Evolutionary conservation across 2,329 filamentous ascomycete genomes (phyloP).

Genomic region (Nemania bipapillata): DNA sequence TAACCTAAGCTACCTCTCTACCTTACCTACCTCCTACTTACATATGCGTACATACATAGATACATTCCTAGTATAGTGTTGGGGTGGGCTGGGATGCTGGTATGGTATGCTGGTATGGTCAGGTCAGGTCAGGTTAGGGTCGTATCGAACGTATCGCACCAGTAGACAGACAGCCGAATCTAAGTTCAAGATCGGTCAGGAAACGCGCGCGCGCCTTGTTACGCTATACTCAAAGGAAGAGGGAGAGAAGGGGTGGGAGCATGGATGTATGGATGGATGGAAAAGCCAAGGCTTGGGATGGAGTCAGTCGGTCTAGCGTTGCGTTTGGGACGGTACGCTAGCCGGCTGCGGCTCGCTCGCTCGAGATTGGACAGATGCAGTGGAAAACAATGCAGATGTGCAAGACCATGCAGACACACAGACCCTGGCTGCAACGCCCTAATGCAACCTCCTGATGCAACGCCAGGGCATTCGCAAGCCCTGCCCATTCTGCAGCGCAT

Average conservation of each 20-base stretch:
- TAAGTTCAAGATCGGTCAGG: slow-evolving; percentile 17
- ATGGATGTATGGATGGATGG: no score
- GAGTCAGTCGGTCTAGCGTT: slow-evolving; percentile 37
- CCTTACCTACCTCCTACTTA: no score
- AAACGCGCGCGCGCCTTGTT: slow-evolving; percentile 5
- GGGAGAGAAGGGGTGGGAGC: no score
- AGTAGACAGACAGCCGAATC: slow-evolving; percentile 15
- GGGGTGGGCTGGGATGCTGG: slow-evolving; percentile 4
- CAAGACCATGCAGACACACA: slow-evolving; percentile 41
- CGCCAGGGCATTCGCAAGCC: slow-evolving; percentile 33
- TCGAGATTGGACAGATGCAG: slow-evolving; percentile 34
- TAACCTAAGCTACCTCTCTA: no score
- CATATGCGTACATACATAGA: background rate
- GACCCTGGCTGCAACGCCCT: slow-evolving; percentile 31
- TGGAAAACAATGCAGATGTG: no score
- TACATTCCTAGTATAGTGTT: background rate
- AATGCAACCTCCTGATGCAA: slow-evolving; percentile 26
- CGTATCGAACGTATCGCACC: slow-evolving; percentile 24
- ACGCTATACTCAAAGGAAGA: slow-evolving; percentile 3
- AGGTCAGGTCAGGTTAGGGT: slow-evolving; percentile 25
- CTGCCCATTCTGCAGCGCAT: slow-evolving; percentile 42
- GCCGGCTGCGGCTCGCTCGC: slow-evolving; percentile 28
- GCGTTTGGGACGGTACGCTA: slow-evolving; percentile 30
- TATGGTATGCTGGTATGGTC: background rate
- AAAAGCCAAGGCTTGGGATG: slow-evolving; percentile 22